phyloP scores from a whole-genome alignment of 805 yeast species.

The Metschnikowia borealis region DNA sequence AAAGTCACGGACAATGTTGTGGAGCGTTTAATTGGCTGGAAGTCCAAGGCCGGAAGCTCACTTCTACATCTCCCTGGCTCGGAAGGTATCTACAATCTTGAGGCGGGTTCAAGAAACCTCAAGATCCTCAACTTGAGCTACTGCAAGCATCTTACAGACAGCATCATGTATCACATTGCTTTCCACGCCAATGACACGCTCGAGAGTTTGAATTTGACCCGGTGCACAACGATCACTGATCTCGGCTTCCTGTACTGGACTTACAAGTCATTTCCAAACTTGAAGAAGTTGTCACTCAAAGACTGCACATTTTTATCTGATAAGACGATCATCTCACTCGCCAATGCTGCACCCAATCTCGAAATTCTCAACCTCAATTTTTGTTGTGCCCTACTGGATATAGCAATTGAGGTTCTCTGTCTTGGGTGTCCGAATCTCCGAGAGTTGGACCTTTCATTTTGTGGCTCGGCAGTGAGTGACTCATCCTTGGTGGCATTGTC shows the following conservation, averaged over 20 bases:
- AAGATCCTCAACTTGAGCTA: slow-evolving; percentile 58
- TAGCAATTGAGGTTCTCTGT: slow-evolving; percentile 61
- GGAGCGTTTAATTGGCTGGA: slow-evolving; percentile 63
- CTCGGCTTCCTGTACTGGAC: slow-evolving; percentile 68
- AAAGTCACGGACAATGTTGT: slow-evolving; percentile 70
- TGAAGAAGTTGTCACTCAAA: slow-evolving; percentile 51
- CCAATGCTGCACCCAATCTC: slow-evolving; percentile 56
- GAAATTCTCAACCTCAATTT: slow-evolving; percentile 60
- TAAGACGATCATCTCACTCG: slow-evolving; percentile 56
- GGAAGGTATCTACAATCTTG: slow-evolving; percentile 16
- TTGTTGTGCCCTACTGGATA: slow-evolving; percentile 72
- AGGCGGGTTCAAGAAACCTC: slow-evolving; percentile 58
- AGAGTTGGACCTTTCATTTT: slow-evolving; percentile 59
- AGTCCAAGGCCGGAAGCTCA: slow-evolving; percentile 2
- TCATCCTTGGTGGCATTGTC: slow-evolving; percentile 60
- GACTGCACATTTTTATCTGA: slow-evolving; percentile 77
- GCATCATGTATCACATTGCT: slow-evolving; percentile 60
- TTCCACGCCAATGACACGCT: slow-evolving; percentile 53
- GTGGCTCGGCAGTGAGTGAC: slow-evolving; percentile 79
- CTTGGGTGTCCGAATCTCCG: slow-evolving; percentile 58
- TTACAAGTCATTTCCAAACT: slow-evolving; percentile 48
- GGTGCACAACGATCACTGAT: slow-evolving; percentile 78
- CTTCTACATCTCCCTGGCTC: slow-evolving; percentile 9
- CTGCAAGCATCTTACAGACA: slow-evolving; percentile 72
- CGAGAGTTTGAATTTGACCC: slow-evolving; percentile 56